Base-by-base conservation (phyloP, 192 early-diverging fungal species). In the Backusella macrospora region DNA sequence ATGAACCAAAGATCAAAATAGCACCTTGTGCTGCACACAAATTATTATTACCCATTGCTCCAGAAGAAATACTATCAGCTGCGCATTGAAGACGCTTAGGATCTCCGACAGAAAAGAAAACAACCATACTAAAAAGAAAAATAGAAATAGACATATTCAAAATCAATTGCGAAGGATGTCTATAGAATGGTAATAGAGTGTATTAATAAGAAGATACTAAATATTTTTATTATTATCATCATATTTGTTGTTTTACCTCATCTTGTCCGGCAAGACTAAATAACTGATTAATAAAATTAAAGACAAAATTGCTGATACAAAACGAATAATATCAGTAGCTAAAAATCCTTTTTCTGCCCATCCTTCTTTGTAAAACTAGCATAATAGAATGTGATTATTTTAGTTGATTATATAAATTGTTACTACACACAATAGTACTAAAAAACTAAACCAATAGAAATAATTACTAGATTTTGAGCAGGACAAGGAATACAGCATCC, bases 401-500 rank as follows among this genome's bases (percentile, higher is more conserved):
- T 26, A 23, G 26, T 34, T 2, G 29, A 59, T 59, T 59, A 3
- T 26, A 59, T 43, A 43, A 6, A 43, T 43, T 49, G 29, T 34
- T 34, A 34, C 2, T 34, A 34, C 2, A 34, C 29, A 2, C 29
- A 34, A 34, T 34, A 1, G 7, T 16, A 7, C 15, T 16, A 16
- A 18, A 52, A 52, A 40, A 43, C 23, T 42, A 9, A 65, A 65
- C 16, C 15, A 40, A 42, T 39, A 65, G 18, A 16, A 43, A 42
- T 18, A 66, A 38, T 68, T 75, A 75, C 74, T 38, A 64, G 52
- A 47, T 88, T 82, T 70, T 83, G 82, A 14, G 77, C 78, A 1
- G 86, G 86, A 48, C 86, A 88, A 26, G 86, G 86, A 38, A 88
- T 39, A 71, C 86, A 88, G 62, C 86, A 88, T 42, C 85, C 85